phyloP scores from a whole-genome alignment of 176 grass and related monocot species.

The Rhipidocladum racemiflorum region DNA sequence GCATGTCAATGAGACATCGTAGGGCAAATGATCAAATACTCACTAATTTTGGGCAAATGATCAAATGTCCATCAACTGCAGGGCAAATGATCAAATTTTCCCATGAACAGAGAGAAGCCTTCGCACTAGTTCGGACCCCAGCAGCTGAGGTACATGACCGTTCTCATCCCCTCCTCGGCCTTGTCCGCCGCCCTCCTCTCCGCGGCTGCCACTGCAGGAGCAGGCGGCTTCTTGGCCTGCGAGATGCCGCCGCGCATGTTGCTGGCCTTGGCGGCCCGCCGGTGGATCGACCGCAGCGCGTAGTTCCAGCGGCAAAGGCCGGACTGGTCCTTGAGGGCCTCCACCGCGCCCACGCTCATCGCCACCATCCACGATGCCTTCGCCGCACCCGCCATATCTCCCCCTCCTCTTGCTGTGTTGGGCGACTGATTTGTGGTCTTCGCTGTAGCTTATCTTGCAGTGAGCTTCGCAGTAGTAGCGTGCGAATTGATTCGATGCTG shows the following conservation, averaged over 20 bases:
- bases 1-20: no score
- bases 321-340: conserved; percentile 69
- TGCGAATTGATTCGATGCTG: background rate
- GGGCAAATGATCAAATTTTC: no score
- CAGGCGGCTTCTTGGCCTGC: conserved; percentile 14
- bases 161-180: conserved; percentile 56
- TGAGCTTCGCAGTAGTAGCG: background rate
- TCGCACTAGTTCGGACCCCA: conserved; percentile 33
- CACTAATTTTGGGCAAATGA: no score
- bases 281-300: conserved; percentile 39
- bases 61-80: no score
- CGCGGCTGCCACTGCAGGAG: background rate
- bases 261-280: conserved; percentile 33
- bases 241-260: background rate
- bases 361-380: conserved; percentile 53
- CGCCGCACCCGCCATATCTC: conserved; percentile 30
- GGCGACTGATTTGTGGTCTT: background rate
- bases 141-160: conserved; percentile 65
- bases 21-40: no score
- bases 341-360: conserved; percentile 57
- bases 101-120: no score
- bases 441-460: background rate
- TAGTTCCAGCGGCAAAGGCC: conserved; percentile 80
- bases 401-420: background rate
- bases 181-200: conserved; percentile 15